A percentile compares a stretch with the other conserved stretches of the same genome.
These are phyloP conservation scores for Fomes fomentarius DNA, from an alignment of 1,284 basidiomycete genomes.

Conservation along the genomic window DNA sequence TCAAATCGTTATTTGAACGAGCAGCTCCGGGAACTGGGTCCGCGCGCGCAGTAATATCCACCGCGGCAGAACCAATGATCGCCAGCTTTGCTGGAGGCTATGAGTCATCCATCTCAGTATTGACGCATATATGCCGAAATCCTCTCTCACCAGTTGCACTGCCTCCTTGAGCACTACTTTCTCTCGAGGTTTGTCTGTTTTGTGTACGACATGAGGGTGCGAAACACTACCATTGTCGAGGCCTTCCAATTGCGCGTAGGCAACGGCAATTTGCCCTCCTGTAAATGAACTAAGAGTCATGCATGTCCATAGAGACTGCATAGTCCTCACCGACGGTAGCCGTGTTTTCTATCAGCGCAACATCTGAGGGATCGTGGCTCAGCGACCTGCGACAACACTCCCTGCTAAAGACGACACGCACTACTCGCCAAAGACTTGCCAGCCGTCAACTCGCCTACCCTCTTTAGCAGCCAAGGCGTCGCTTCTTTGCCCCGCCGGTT, in stretches of 20 bases:
- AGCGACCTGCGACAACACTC: background rate
- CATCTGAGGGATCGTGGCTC: constrained; percentile 52
- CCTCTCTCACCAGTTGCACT: background rate
- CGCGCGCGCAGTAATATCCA: constrained; percentile 79
- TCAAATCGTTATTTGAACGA: constrained; percentile 24
- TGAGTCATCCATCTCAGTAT: background rate
- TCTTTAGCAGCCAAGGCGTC: constrained; percentile 92
- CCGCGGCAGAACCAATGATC: constrained; percentile 83
- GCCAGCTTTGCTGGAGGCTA: constrained; percentile 48
- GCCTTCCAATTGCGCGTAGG: constrained; percentile 64
- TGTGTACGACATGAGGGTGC: constrained; percentile 14
- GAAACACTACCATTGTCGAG: constrained; percentile 7
- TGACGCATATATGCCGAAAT: background rate
- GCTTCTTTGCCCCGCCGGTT: constrained; percentile 87
- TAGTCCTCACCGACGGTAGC: constrained; percentile 82
- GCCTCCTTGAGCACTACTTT: background rate
- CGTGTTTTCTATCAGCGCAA: constrained; percentile 93
- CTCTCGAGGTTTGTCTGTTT: background rate
- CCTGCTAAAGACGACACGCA: constrained; percentile 38
- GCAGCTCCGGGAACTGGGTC: constrained; percentile 35
- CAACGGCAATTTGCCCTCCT: constrained; percentile 83
- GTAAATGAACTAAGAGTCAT: background rate
- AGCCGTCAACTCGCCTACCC: constrained; percentile 82
- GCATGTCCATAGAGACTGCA: constrained; percentile 25
- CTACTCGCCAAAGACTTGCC: constrained; percentile 77